Evolutionary conservation across 2,329 filamentous ascomycete genomes (phyloP).

Genomic region (Aspergillus sp.): DNA sequence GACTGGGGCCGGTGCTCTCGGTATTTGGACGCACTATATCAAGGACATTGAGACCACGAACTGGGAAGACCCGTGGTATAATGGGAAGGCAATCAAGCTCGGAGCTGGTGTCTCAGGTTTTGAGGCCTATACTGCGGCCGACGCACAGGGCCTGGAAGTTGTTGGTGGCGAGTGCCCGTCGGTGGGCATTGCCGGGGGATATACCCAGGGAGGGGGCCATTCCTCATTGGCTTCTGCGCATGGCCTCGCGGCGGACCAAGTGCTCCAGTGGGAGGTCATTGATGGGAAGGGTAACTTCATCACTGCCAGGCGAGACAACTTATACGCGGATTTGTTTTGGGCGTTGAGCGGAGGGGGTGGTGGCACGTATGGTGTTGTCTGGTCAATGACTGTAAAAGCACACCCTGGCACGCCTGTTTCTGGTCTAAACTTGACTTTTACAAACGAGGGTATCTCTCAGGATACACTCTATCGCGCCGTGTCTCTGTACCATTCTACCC

Average conservation of each 20-base stretch:
- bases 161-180: slow-evolving; percentile 57
- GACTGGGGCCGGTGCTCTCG: slow-evolving; percentile 55
- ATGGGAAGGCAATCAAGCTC: slow-evolving; percentile 55
- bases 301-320: neutral
- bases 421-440: slow-evolving; percentile 49
- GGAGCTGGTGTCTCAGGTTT: slow-evolving; percentile 56
- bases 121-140: slow-evolving; percentile 49
- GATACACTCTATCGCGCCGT: slow-evolving; percentile 54
- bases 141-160: slow-evolving; percentile 48
- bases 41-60: slow-evolving; percentile 28
- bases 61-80: slow-evolving; percentile 46
- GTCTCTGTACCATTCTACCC: slow-evolving; percentile 47
- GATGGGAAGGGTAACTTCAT: slow-evolving; percentile 34
- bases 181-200: slow-evolving; percentile 62
- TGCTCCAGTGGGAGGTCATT: slow-evolving; percentile 52
- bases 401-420: slow-evolving; percentile 47
- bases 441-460: slow-evolving; percentile 30
- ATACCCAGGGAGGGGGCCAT: slow-evolving; percentile 62
- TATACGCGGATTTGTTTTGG: slow-evolving; percentile 20
- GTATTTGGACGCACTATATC: slow-evolving; percentile 35
- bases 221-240: slow-evolving; percentile 52
- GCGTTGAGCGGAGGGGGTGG: slow-evolving; percentile 21
- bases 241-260: slow-evolving; percentile 57
- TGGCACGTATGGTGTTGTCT: slow-evolving; percentile 42
- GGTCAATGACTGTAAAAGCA: slow-evolving; percentile 55